Conservation (phyloP, 2,329 filamentous ascomycete genomes). For the Fusarium nurragi region DNA sequence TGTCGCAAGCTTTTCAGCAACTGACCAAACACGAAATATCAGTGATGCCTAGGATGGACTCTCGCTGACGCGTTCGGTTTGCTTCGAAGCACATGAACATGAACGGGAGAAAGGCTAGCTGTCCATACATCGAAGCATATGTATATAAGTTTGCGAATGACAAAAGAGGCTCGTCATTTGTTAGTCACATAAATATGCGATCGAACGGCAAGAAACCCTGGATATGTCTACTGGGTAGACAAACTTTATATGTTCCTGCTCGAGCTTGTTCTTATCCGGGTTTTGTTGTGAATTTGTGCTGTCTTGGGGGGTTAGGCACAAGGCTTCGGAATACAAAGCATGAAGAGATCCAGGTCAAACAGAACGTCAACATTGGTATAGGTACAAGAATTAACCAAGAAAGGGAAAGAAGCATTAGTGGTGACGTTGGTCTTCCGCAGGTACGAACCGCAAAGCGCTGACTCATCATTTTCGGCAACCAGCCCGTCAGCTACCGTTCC, state of each 20-base stretch:
- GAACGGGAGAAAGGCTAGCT: neutral
- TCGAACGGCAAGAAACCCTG: neutral
- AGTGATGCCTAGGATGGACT: neutral
- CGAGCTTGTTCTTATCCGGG: too few relatives aligned
- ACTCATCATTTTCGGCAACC: conserved; percentile 7
- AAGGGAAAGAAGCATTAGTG: neutral
- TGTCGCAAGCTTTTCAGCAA: neutral
- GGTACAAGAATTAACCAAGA: neutral
- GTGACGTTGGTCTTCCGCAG: neutral
- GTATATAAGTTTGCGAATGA: neutral
- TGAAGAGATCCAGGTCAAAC: too few relatives aligned
- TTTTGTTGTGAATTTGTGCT: too few relatives aligned
- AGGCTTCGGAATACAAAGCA: too few relatives aligned
- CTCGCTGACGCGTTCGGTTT: neutral
- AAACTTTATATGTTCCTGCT: too few relatives aligned
- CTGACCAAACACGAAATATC: neutral
- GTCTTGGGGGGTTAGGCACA: too few relatives aligned
- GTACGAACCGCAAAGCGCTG: neutral
- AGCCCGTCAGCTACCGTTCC: conserved; percentile 32
- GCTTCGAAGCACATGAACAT: neutral
- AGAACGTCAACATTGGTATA: too few relatives aligned
- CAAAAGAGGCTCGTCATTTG: neutral
- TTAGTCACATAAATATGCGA: neutral
- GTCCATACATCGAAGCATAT: neutral
- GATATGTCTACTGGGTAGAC: neutral